Evolutionary conservation across 2,329 filamentous ascomycete species (phyloP), one percentile per base, ranked within the genome.

Genomic region (Ascomycota sp.): DNA sequence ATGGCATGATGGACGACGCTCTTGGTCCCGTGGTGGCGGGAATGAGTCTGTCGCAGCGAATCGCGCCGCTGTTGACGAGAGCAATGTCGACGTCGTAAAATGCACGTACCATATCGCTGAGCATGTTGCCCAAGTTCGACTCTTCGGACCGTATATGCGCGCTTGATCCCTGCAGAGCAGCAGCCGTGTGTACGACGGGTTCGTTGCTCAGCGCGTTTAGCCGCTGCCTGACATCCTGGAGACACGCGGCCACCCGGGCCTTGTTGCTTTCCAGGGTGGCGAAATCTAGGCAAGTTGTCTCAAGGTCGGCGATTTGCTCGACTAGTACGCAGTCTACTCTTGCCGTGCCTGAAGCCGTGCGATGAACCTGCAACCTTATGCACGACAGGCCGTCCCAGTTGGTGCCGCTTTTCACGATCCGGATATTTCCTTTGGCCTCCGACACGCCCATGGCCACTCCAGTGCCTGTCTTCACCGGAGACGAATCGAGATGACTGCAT

Each of bases 61-160:
- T 36, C 16, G 35, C 37, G n/a, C 44, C 44, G 25, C 44, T 44
- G 24, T 47, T 47, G 29, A 47, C 39, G 11, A 47, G 39, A 4
- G 41, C 39, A 13, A 47, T 44, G 24, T 47, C 44, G 9, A 39
- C 38, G 21, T 39, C 35, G 29, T 47, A 46, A 30, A 43, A 47
- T 4, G 43, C 44, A 6, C 44, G 39, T 11, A 44, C 38, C 9
- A 38, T 40, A 34, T 46, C 44, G 6, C 44, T 43, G 2, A 46
- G 34, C 39, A 47, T 42, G 30, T 47, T 47, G 9, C 44, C 44
- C 4, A 47, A 32, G 29, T 45, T 47, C 7, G 44, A 44, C 34
- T 47, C 44, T 30, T 39, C 34, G 28, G 41, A 40, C 8, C 44
- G 40, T 21, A 46, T 38, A 11, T 38, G 33, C 12, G 35, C 31